These are phyloP conservation scores for Dryas octopetala DNA, from an alignment of 306 rosid genomes.

Conservation along the genomic window DNA sequence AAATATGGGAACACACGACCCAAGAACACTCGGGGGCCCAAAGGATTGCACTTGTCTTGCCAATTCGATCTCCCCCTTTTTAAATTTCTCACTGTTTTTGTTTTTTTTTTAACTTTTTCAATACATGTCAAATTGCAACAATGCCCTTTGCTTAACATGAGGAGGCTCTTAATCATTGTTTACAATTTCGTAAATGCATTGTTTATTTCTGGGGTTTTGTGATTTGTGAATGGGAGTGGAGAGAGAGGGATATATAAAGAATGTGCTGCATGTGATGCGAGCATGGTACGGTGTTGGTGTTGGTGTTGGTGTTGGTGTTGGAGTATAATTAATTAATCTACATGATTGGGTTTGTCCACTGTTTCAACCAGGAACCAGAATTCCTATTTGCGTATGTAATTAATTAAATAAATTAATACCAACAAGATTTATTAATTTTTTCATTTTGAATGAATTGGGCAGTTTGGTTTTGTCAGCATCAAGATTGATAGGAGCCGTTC, in stretches of 20 bases:
- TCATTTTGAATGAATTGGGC: conserved; percentile 14
- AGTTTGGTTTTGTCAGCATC: conserved; percentile 4
- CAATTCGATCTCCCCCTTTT: not conserved
- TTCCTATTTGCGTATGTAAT: no score
- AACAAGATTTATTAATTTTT: not conserved
- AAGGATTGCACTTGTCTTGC: conserved; percentile 45
- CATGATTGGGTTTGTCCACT: conserved; percentile 43
- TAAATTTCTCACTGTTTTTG: not conserved
- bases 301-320: no score
- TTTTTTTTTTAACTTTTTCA: not conserved
- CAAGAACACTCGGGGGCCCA: conserved; percentile 57
- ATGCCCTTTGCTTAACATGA: conserved; percentile 23
- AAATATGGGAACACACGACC: conserved; percentile 67
- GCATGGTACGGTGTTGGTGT: conserved; percentile 45
- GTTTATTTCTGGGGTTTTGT: not conserved
- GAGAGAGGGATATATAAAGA: conserved; percentile 4
- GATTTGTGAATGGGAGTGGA: not conserved
- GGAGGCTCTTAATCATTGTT: not conserved
- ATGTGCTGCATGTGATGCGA: conserved; percentile 62
- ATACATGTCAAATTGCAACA: conserved; percentile 30
- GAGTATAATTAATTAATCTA: conserved; percentile 2
- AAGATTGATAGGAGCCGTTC: not conserved
- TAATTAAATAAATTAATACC: not conserved
- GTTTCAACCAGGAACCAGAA: not conserved
- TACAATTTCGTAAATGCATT: not conserved